Evolutionary conservation across 2,329 filamentous ascomycete species (phyloP), one percentile per base, ranked within the genome.

Genomic region (Verticillium klebahnii): DNA sequence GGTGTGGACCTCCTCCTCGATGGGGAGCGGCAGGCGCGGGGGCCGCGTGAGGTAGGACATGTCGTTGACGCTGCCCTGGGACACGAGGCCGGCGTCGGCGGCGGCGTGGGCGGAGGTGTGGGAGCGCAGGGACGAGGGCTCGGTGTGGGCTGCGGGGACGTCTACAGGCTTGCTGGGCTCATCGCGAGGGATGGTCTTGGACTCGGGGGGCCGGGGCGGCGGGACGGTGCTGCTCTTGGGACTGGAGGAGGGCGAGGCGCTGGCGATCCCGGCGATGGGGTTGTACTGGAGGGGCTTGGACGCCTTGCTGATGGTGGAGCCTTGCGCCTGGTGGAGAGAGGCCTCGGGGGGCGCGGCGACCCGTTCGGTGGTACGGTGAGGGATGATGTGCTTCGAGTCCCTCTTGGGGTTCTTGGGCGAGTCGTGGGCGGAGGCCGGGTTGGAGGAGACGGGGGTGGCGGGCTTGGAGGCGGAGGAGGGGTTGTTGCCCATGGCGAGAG

Each of bases 1-100:
- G 1, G 90, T 92, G 69, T 95, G 89, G 15, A 91, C 85, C 73
- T 96, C 93, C 79, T 97, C 92, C 69, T 96, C 93, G 69, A 98
- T 97, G 60, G 94, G 93, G 63, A 98, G 85, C 62, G 94, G 94
- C 70, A 98, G 81, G 64, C 94, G 89, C 58, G 94, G 94, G 56
- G 94, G 94, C n/a, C 90, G 84, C 62, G 83, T 80, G 69, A 85
- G 77, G 69, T 88, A 89, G 54, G 82, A 82, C 78, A 88, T 83
- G 67, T 86, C 85, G 66, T 85, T 86, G 67, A 88, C 74, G 69
- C 86, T 88, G 74, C 76, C 83, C 65, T 82, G 82, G 61, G 80
- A 76, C 58, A 82, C 72, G 64, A 82, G 75, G 50, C 78, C 74
- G 34, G 75, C 68, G 56, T 84, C 79, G 65, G 75, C 58, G 72